Evolutionary conservation across 164 flowering plant genomes (phyloP), one percentile per base, ranked within the genome.

Genomic region (Kalanchoe fedtschenkoi): DNA sequence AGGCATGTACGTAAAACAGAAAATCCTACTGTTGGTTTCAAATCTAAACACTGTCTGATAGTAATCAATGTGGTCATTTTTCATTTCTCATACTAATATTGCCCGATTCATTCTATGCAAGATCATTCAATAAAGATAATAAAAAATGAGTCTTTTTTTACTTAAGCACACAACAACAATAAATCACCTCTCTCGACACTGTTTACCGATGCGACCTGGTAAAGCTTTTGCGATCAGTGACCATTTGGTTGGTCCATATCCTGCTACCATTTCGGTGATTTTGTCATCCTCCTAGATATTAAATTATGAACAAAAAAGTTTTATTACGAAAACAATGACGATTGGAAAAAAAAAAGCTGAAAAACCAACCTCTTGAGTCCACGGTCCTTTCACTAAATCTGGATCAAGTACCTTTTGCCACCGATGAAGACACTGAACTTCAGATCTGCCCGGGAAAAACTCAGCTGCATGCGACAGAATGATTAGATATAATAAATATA

Each of bases 351-450:
- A 44, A 6, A 15, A 58, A 34, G 28, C 16, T 34, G 10, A 11
- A 58, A n/a, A 34, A 22, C 24, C 8, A 34, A 89, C 96, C 92
- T 89, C 87, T 68, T 79, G 79, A 13, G 74, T 78, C 92, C 90
- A 89, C 15, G 89, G 80, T 71, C 96, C 90, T 73, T 89, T 86
- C n/a, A 83, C 70, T 54, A 89, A 80, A 1, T 81, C 76, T 34
- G 96, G 92, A 68, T 86, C 70, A 16, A 89, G 79, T 70, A 89
- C 92, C 75, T 89, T 86, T 69, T 86, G 87, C 96, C 96, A 89
- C 22, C 90, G 90, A 70, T 89, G 92, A 62, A 89, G 72, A 73
- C 96, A 89, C 62, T 86, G 96, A 59, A 83, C 84, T 63, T 86
- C 92, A 53, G 84, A 58, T 61, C 86, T 72, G 22, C 71, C 76